A percentile compares a stretch with the other conserved stretches of the same genome.
Evolutionary conservation across 2,329 filamentous ascomycete genomes (phyloP).

Genomic region (Aspergillus felis): DNA sequence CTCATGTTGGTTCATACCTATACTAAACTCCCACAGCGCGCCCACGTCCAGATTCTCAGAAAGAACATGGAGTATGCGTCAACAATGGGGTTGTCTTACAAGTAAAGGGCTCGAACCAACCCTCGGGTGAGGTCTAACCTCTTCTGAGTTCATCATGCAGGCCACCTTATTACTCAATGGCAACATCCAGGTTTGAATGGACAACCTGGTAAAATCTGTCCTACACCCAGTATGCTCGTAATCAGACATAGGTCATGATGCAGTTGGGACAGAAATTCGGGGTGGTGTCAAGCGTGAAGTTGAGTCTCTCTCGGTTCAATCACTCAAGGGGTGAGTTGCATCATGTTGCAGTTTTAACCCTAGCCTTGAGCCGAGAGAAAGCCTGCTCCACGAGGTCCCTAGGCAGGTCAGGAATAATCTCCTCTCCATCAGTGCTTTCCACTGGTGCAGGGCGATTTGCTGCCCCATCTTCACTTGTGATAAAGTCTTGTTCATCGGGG

Average conservation of each 20-base stretch:
- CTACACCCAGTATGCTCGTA: not conserved
- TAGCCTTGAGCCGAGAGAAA: slow-evolving; percentile 35
- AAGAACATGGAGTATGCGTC: slow-evolving; percentile 30
- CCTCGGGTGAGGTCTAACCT: slow-evolving; percentile 22
- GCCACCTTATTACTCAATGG: not conserved
- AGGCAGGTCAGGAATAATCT: slow-evolving; percentile 42
- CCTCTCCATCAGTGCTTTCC: slow-evolving; percentile 21
- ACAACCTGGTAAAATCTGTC: not conserved
- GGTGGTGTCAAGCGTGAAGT: no score
- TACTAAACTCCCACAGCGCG: slow-evolving; percentile 11
- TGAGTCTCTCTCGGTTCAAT: not conserved
- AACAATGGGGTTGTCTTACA: not conserved
- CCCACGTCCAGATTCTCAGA: slow-evolving; percentile 24
- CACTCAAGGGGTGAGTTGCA: not conserved
- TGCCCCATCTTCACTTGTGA: slow-evolving; percentile 5
- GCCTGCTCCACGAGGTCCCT: slow-evolving; percentile 42
- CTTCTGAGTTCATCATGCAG: slow-evolving; percentile 34
- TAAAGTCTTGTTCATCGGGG: slow-evolving; percentile 5
- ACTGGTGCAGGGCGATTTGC: slow-evolving; percentile 3
- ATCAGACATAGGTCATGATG: not conserved
- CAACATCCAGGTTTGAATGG: not conserved
- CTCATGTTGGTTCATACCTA: slow-evolving; percentile 22
- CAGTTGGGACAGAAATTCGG: not conserved
- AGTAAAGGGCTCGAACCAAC: slow-evolving; percentile 3
- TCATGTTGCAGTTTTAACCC: slow-evolving; percentile 19